phyloP scores from a whole-genome alignment of 1,139 yeast genomes.

The Candida dubliniensis region DNA sequence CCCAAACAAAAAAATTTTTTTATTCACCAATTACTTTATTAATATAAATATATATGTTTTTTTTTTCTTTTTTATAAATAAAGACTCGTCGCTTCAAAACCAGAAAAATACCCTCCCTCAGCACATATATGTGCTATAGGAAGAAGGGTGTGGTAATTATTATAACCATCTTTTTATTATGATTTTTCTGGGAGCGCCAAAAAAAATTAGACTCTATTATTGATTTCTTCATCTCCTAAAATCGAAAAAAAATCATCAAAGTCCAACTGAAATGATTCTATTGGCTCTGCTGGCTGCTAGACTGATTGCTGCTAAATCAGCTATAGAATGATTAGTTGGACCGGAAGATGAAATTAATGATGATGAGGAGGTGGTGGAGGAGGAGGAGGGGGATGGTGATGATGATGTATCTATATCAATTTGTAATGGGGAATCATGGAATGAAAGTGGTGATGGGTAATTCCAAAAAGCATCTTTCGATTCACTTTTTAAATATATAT shows the following conservation, averaged over 20 bases:
- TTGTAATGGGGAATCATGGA: conserved; percentile 20
- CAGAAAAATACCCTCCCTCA: background rate
- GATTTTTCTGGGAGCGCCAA: conserved; percentile 6
- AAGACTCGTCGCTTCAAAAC: conserved; percentile 5
- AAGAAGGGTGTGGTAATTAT: too few relatives aligned
- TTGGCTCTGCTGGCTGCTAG: conserved; percentile 8
- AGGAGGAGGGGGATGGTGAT: background rate
- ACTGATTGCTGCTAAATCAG: conserved; percentile 8
- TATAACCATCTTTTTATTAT: too few relatives aligned
- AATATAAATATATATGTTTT: too few relatives aligned
- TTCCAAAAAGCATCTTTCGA: conserved; percentile 26
- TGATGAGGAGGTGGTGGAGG: background rate
- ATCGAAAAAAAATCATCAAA: conserved; percentile 6
- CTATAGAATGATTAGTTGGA: conserved; percentile 6
- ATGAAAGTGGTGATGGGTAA: conserved; percentile 48
- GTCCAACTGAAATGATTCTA: conserved; percentile 7
- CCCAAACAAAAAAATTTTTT: too few relatives aligned
- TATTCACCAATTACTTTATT: too few relatives aligned
- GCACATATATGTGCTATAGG: too few relatives aligned
- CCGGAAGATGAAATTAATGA: background rate
- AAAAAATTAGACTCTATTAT: conserved; percentile 1
- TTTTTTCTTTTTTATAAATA: too few relatives aligned
- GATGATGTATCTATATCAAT: conserved; percentile 5
- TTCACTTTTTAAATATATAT: conserved; percentile 8
- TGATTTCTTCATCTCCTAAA: conserved; percentile 6